phyloP scores from a whole-genome alignment of 1,139 yeast genomes.

The Geotrichum reessii region DNA sequence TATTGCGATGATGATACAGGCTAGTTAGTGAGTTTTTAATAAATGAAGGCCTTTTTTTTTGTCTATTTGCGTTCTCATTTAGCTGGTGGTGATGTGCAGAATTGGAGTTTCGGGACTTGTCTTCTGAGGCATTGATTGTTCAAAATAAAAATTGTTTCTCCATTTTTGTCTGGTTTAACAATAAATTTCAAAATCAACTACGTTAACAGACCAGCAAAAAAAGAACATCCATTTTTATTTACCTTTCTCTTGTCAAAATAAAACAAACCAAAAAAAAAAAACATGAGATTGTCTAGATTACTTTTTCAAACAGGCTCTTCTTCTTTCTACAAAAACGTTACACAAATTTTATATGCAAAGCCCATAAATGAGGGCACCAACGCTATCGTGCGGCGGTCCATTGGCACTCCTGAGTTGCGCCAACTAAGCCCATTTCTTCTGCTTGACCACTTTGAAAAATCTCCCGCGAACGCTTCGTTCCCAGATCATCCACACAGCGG shows the following conservation, averaged over 20 bases:
- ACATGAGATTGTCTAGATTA: neutral
- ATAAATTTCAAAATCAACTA: no score
- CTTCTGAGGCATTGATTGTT: no score
- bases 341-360: conserved; percentile 53
- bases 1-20: neutral
- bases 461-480: conserved; percentile 42
- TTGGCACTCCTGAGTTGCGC: conserved; percentile 59
- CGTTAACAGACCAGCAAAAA: no score
- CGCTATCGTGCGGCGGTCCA: conserved; percentile 72
- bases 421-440: conserved; percentile 72
- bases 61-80: neutral
- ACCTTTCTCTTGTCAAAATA: no score
- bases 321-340: conserved; percentile 44
- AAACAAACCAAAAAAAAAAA: neutral
- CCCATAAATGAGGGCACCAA: conserved; percentile 84
- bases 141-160: no score
- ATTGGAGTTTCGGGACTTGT: neutral
- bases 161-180: no score
- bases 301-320: neutral
- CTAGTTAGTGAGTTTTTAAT: neutral
- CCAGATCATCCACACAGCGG: conserved; percentile 88
- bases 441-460: conserved; percentile 62
- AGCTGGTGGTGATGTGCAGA: neutral
- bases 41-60: neutral
- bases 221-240: no score